These are phyloP conservation scores for Solanum tarijense DNA, from an alignment of 257 asterid species.

Conservation along the genomic window DNA sequence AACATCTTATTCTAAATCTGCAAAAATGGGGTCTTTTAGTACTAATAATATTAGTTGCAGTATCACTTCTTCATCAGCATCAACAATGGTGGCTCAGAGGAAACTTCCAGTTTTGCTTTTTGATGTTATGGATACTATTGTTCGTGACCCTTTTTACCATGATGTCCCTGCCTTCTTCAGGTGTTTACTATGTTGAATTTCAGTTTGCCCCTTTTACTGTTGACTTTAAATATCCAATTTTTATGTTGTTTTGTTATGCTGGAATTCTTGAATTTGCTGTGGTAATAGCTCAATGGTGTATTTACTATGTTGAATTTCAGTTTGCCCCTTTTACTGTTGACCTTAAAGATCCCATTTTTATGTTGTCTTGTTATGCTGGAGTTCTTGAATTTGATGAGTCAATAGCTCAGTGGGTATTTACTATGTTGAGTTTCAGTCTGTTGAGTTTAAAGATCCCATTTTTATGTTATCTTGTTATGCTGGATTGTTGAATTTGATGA, in stretches of 20 bases:
- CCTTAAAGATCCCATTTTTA: background rate
- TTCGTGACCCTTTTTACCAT: constrained; percentile 86
- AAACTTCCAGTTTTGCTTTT: constrained; percentile 74
- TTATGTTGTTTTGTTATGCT: background rate
- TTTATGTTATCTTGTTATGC: background rate
- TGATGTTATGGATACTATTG: constrained; percentile 86
- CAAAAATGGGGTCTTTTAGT: constrained; percentile 11
- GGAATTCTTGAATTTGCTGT: background rate
- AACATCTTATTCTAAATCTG: background rate
- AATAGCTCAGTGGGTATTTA: background rate
- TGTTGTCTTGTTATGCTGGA: background rate
- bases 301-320: background rate
- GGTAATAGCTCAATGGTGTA: background rate
- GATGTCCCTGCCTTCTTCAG: constrained; percentile 75
- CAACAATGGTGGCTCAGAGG: background rate
- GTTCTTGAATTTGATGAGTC: background rate
- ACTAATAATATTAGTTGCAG: background rate
- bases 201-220: background rate
- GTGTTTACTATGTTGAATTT: background rate
- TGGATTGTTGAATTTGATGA: background rate
- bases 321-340: background rate
- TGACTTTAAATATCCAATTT: background rate
- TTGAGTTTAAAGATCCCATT: background rate
- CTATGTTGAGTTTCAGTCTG: background rate
- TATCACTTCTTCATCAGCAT: constrained; percentile 1